A percentile compares a stretch with the other conserved stretches of the same genome.
Conservation (phyloP, 164 flowering plant genomes). For the Dillenia turbinata region DNA sequence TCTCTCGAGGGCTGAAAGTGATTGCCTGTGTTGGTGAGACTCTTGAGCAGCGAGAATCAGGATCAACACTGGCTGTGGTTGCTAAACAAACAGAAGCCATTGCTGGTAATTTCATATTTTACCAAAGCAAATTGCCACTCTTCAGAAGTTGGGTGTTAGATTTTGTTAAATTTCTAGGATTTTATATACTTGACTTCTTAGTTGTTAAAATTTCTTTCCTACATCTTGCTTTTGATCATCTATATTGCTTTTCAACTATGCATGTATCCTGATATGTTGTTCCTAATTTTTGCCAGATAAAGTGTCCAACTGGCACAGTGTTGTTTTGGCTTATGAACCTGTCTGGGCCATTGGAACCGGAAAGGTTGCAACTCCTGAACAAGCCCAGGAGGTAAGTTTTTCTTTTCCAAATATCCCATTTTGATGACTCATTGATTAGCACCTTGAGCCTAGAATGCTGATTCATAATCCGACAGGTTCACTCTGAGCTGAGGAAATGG, state of each 20-base stretch:
- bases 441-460: not conserved
- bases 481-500: constrained; percentile 68
- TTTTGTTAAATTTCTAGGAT: not conserved
- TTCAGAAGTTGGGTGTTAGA: not conserved
- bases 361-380: constrained; percentile 86
- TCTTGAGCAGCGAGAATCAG: constrained; percentile 81
- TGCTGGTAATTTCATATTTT: constrained; percentile 45
- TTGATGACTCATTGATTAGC: not conserved
- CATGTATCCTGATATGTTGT: not conserved
- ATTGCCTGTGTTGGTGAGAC: constrained; percentile 88
- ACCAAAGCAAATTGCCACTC: not conserved
- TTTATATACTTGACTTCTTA: not conserved
- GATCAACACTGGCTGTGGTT: constrained; percentile 70
- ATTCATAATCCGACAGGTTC: constrained; percentile 40
- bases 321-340: constrained; percentile 88
- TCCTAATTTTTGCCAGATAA: constrained; percentile 30
- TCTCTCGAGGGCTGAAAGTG: constrained; percentile 71
- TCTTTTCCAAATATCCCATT: not conserved
- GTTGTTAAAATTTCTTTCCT: not conserved
- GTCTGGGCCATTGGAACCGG: constrained; percentile 98
- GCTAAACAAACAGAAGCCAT: constrained; percentile 80
- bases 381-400: constrained; percentile 81
- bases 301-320: constrained; percentile 51
- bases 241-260: not conserved
- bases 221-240: not conserved